Evolutionary conservation across 2,329 filamentous ascomycete genomes (phyloP).

Genomic region (Penicillium sp.): DNA sequence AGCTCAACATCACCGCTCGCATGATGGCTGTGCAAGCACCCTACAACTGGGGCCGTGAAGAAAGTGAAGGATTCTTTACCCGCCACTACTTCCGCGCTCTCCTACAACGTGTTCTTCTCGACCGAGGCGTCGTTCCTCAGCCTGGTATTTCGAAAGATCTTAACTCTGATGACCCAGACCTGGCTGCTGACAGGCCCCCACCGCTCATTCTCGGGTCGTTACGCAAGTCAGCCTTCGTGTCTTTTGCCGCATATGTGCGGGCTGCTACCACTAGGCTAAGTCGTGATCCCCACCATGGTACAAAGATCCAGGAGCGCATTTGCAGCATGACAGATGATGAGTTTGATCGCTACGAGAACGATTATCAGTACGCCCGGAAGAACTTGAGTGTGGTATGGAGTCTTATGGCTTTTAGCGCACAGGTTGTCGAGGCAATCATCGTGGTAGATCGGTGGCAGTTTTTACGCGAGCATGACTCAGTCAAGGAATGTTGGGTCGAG

Average conservation of each 20-base stretch:
- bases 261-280: slow-evolving; percentile 78
- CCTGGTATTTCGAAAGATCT: slow-evolving; percentile 40
- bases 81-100: slow-evolving; percentile 91
- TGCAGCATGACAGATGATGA: slow-evolving; percentile 72
- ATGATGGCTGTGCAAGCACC: slow-evolving; percentile 99
- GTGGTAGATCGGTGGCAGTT: slow-evolving; percentile 90
- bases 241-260: slow-evolving; percentile 76
- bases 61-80: slow-evolving; percentile 87
- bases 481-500: slow-evolving; percentile 85
- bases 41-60: slow-evolving; percentile 81
- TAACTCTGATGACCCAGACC: too few species aligned
- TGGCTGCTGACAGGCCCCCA: slow-evolving; percentile 59
- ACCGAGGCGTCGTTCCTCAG: slow-evolving; percentile 74
- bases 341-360: slow-evolving; percentile 70
- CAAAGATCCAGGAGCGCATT: slow-evolving; percentile 69
- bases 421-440: slow-evolving; percentile 86
- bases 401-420: slow-evolving; percentile 93
- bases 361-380: slow-evolving; percentile 70
- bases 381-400: slow-evolving; percentile 89
- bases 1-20: slow-evolving; percentile 91
- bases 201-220: slow-evolving; percentile 81
- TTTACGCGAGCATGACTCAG: slow-evolving; percentile 76
- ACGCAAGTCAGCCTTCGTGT: slow-evolving; percentile 76
- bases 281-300: slow-evolving; percentile 63
- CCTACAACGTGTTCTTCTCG: slow-evolving; percentile 88